A percentile compares a stretch with the other conserved stretches of the same genome.
Evolutionary conservation across 148 eudicot genomes (phyloP).

Genomic region (Nepenthes gracilis): DNA sequence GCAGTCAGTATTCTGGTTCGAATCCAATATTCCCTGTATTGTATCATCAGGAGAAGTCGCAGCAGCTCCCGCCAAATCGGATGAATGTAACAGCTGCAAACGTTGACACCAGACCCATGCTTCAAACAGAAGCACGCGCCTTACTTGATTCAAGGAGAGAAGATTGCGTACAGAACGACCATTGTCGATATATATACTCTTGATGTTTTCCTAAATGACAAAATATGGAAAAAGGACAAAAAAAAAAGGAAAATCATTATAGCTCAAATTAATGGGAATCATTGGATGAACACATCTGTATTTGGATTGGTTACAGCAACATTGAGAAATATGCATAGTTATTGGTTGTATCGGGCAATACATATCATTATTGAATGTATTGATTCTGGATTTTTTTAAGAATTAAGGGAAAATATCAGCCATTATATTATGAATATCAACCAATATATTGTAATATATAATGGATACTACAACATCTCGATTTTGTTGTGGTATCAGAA

Average conservation of each 20-base stretch:
- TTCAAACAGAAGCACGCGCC: slow-evolving; percentile 60
- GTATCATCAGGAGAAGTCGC: slow-evolving; percentile 10
- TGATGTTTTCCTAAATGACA: slow-evolving; percentile 40
- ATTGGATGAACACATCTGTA: background rate
- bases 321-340: too few species aligned
- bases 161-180: slow-evolving; percentile 33
- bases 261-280: background rate
- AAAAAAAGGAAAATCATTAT: background rate
- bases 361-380: too few species aligned
- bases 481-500: too few species aligned
- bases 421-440: too few species aligned
- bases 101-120: slow-evolving; percentile 75
- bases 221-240: too few species aligned
- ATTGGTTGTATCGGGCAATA: too few species aligned
- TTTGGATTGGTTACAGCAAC: too few species aligned
- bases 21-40: slow-evolving; percentile 4
- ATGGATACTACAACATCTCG: too few species aligned
- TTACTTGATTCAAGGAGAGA: slow-evolving; percentile 53
- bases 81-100: slow-evolving; percentile 48
- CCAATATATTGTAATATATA: too few species aligned
- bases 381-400: too few species aligned
- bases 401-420: too few species aligned
- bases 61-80: slow-evolving; percentile 20
- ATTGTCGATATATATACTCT: slow-evolving; percentile 22
- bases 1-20: slow-evolving; percentile 3